These are phyloP conservation scores for Lodderomyces margitis DNA, from an alignment of 1,139 yeast species.

Conservation along the genomic window DNA sequence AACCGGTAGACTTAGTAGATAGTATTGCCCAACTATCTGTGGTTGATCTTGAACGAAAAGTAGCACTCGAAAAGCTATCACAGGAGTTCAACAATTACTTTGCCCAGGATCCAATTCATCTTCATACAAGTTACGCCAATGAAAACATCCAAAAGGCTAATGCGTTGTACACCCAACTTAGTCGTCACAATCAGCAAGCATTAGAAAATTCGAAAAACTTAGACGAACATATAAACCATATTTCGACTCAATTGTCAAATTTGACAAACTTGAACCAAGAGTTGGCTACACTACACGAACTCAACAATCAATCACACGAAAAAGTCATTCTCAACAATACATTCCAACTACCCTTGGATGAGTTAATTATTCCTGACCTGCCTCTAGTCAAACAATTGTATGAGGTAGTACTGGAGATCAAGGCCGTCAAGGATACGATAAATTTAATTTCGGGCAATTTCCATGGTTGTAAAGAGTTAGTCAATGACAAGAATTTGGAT, in stretches of 20 bases:
- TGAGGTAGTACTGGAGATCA: conserved; percentile 61
- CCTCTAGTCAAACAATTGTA: conserved; percentile 51
- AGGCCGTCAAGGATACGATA: conserved; percentile 66
- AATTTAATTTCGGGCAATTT: conserved; percentile 57
- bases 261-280: conserved; percentile 27
- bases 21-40: conserved; percentile 5
- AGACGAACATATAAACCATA: conserved; percentile 32
- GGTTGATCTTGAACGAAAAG: conserved; percentile 7
- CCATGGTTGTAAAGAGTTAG: conserved; percentile 30
- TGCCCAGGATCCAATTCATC: conserved; percentile 12
- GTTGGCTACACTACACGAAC: conserved; percentile 23
- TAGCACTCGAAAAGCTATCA: conserved; percentile 20
- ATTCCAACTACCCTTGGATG: conserved; percentile 27
- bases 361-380: conserved; percentile 42
- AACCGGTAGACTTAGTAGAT: conserved; percentile 21
- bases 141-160: conserved; percentile 23
- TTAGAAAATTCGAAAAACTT: conserved; percentile 34
- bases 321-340: conserved; percentile 19
- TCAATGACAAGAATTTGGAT: conserved; percentile 43
- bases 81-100: conserved; percentile 24
- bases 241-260: conserved; percentile 28
- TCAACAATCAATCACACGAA: conserved; percentile 22
- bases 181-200: conserved; percentile 40
- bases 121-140: conserved; percentile 18
- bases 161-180: conserved; percentile 33